These are phyloP conservation scores for Litchi chinensis DNA, from an alignment of 345 rosid genomes.

Conservation along the genomic window DNA sequence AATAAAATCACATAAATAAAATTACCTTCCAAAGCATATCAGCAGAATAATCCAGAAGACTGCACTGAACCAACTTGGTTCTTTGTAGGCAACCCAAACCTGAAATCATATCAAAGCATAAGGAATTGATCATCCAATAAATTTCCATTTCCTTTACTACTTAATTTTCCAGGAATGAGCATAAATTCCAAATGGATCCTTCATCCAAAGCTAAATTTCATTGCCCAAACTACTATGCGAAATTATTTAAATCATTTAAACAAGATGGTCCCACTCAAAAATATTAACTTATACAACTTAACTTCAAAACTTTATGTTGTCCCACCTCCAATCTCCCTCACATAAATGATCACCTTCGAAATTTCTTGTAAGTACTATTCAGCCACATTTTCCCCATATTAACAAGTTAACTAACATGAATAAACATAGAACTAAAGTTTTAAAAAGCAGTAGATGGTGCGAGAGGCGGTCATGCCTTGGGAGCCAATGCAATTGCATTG, in stretches of 20 bases:
- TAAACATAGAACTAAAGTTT: neutral
- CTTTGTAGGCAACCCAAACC: slow-evolving; percentile 94
- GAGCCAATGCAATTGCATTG: too few species aligned
- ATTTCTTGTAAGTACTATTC: too few species aligned
- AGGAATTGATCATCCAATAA: neutral
- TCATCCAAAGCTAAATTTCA: neutral
- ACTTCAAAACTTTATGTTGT: too few species aligned
- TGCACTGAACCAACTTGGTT: slow-evolving; percentile 64
- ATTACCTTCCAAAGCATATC: slow-evolving; percentile 84
- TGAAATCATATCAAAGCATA: slow-evolving; percentile 12
- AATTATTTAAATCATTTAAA: too few species aligned
- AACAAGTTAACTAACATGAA: neutral
- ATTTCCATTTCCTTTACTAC: neutral
- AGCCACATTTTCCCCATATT: neutral
- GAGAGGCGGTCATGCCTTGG: too few species aligned
- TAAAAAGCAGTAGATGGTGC: too few species aligned
- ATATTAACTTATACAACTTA: too few species aligned
- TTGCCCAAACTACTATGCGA: neutral
- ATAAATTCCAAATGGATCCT: neutral
- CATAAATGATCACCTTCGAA: too few species aligned
- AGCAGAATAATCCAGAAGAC: slow-evolving; percentile 68
- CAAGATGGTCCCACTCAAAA: too few species aligned
- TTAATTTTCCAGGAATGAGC: neutral
- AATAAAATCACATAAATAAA: neutral
- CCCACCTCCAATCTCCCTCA: too few species aligned